Conservation (phyloP, 495 filamentous ascomycete genomes). For the Gamarada debralockiae region DNA sequence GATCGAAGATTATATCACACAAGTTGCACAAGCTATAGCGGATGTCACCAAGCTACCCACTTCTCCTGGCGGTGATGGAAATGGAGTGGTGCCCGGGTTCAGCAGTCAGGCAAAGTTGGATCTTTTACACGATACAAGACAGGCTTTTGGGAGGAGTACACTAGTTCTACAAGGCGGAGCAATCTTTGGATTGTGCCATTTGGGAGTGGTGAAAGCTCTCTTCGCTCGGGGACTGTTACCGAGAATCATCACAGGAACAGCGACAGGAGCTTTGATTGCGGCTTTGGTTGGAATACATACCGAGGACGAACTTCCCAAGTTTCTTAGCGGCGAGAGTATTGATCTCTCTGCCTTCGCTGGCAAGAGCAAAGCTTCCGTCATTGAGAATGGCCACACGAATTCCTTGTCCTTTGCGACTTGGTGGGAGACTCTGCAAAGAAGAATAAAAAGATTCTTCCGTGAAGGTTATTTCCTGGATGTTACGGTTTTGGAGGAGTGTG, state of each 20-base stretch:
- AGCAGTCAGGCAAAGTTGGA: conserved; percentile 84
- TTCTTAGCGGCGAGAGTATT: conserved; percentile 75
- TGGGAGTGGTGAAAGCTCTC: conserved; percentile 87
- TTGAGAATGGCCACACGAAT: conserved; percentile 10
- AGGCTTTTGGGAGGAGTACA: conserved; percentile 84
- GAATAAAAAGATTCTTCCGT: conserved; percentile 58
- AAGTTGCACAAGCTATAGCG: conserved; percentile 74
- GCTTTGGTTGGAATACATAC: conserved; percentile 86
- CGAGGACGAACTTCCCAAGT: conserved; percentile 75
- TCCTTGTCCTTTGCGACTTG: conserved; percentile 33
- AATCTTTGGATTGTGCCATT: conserved; percentile 87
- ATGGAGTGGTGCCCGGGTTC: conserved; percentile 37
- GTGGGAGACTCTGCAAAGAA: conserved; percentile 54
- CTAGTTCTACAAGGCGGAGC: conserved; percentile 87
- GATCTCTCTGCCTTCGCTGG: conserved; percentile 75
- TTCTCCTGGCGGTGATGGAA: conserved; percentile 30
- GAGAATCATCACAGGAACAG: conserved; percentile 87
- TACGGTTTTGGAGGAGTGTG: conserved; percentile 77
- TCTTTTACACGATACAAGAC: conserved; percentile 82
- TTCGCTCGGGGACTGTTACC: conserved; percentile 81
- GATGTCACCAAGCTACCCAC: conserved; percentile 74
- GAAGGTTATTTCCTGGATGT: conserved; percentile 85
- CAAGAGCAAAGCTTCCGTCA: conserved; percentile 20
- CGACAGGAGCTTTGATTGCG: conserved; percentile 86
- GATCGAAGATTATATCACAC: conserved; percentile 87